phyloP scores from a whole-genome alignment of 1,284 basidiomycete species.

The Ceratobasidium sp. region DNA sequence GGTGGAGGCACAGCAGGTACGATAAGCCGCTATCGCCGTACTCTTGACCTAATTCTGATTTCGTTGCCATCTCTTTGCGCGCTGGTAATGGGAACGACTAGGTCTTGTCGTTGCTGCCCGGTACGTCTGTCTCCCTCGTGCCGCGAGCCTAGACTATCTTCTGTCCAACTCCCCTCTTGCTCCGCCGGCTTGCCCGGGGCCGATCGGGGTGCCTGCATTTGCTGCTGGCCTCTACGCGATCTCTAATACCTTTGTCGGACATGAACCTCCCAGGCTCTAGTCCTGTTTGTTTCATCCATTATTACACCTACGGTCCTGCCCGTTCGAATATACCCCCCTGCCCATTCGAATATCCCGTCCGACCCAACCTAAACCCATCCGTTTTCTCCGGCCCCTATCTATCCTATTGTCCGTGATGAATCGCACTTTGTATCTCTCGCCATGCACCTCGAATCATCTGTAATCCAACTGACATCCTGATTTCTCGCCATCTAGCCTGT shows the following conservation, averaged over 20 bases:
- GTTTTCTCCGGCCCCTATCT: conserved; percentile 12
- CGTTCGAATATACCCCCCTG: background rate
- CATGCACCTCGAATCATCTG: background rate
- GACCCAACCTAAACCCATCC: background rate
- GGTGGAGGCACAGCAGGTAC: conserved; percentile 39
- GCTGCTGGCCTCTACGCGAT: background rate
- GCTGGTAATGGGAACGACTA: conserved; percentile 14
- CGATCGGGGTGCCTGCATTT: too few relatives aligned
- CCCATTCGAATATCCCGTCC: background rate
- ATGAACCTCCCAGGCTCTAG: background rate
- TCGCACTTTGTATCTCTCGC: background rate
- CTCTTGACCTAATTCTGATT: background rate
- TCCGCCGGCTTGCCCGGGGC: background rate
- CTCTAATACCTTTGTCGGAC: conserved; percentile 16
- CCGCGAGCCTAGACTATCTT: background rate
- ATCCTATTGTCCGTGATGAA: background rate
- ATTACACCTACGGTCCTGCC: background rate
- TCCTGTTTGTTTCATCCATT: conserved; percentile 6
- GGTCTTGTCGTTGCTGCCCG: conserved; percentile 39
- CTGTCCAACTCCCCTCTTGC: background rate
- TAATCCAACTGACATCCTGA: background rate
- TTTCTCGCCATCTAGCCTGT: conserved; percentile 9
- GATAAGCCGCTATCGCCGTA: background rate
- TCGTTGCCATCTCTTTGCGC: conserved; percentile 2
- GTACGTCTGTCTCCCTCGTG: background rate